Conservation (phyloP, 495 filamentous ascomycete species). For the Oidiodendron maius region DNA sequence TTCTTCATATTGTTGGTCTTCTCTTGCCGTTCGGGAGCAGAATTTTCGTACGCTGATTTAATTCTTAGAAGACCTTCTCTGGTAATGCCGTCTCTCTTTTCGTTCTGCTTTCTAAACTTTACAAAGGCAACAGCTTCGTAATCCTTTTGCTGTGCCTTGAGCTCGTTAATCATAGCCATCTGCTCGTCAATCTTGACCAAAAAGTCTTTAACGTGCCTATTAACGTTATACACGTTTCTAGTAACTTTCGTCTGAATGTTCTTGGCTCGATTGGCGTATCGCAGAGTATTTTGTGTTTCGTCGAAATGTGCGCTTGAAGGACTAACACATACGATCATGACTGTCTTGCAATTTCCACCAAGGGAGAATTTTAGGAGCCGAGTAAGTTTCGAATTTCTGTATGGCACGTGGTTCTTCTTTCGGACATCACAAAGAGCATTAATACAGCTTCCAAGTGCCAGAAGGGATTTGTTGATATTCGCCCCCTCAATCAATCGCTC, state of each 20-base stretch:
- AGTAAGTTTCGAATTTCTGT: conserved; percentile 96
- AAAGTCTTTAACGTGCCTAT: conserved; percentile 97
- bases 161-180: conserved; percentile 85
- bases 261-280: conserved; percentile 97
- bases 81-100: conserved; percentile 74
- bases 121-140: conserved; percentile 78
- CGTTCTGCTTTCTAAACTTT: conserved; percentile 83
- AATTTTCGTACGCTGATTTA: conserved; percentile 77
- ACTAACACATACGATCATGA: conserved; percentile 99
- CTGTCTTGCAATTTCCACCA: conserved; percentile 96
- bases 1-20: conserved; percentile 76
- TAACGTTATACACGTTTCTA: conserved; percentile 97
- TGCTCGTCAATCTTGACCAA: conserved; percentile 97
- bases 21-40: conserved; percentile 71
- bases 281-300: conserved; percentile 96
- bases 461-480: conserved; percentile 98
- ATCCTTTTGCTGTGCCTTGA: conserved; percentile 87
- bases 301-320: conserved; percentile 97
- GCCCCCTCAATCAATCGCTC: conserved; percentile 89
- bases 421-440: conserved; percentile 94
- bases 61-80: conserved; percentile 78
- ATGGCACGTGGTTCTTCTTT: conserved; percentile 91
- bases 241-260: conserved; percentile 99
- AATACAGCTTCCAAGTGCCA: conserved; percentile 95
- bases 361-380: conserved; percentile 94